Evolutionary conservation across 192 early-diverging fungal genomes (phyloP).

Genomic region (Obelidium mucronatum): DNA sequence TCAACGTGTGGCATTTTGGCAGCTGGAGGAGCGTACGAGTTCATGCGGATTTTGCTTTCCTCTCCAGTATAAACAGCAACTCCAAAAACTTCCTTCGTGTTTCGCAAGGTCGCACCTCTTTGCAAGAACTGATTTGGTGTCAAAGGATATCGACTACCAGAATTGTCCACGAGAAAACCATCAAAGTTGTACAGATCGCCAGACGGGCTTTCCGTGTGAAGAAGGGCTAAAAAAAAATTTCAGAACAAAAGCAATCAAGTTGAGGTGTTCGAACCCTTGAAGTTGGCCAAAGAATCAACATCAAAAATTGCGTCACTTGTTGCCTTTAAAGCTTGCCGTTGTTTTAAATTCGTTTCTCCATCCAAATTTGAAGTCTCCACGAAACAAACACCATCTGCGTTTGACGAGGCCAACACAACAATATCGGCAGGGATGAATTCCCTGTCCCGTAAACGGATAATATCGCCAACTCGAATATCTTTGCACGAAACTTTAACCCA

Average conservation of each 20-base stretch:
- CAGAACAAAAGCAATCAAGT: constrained; percentile 41
- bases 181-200: constrained; percentile 87
- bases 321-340: constrained; percentile 66
- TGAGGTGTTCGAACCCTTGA: constrained; percentile 53
- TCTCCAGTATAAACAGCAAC: constrained; percentile 69
- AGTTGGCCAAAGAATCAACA: constrained; percentile 56
- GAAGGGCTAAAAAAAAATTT: constrained; percentile 31
- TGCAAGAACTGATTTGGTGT: constrained; percentile 82
- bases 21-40: constrained; percentile 44
- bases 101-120: constrained; percentile 85
- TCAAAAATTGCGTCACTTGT: constrained; percentile 59
- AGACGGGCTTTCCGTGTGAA: constrained; percentile 77
- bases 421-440: constrained; percentile 86
- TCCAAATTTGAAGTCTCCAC: constrained; percentile 88
- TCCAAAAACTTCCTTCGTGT: constrained; percentile 81
- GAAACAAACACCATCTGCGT: constrained; percentile 79
- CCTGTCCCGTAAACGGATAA: constrained; percentile 76
- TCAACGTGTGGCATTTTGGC: constrained; percentile 50
- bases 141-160: constrained; percentile 59
- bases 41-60: constrained; percentile 61
- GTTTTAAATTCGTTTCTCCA: constrained; percentile 91
- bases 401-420: constrained; percentile 72
- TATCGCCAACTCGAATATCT: constrained; percentile 76
- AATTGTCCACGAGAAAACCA: constrained; percentile 58
- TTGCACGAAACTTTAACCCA: constrained; percentile 42